Conservation (phyloP, 352 stramenopile genomes). For the Globisporangium irregulare region DNA sequence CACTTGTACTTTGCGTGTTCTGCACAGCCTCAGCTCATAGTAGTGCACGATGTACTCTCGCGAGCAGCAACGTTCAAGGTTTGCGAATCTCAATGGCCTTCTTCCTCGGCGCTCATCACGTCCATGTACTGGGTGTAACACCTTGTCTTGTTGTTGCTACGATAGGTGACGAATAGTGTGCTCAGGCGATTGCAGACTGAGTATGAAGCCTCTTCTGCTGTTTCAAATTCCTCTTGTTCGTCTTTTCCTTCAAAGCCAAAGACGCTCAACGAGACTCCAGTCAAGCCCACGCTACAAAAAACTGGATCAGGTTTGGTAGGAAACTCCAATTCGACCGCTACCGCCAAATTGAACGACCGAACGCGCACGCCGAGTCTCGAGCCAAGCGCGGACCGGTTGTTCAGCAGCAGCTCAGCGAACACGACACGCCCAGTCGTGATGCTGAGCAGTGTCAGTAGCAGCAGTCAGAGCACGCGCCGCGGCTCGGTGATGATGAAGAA, state of each 20-base stretch:
- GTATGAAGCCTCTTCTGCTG: background rate
- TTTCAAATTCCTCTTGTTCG: background rate
- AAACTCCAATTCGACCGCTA: background rate
- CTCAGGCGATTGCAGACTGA: background rate
- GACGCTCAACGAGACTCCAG: background rate
- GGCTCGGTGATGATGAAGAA: constrained; percentile 9
- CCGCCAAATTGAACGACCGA: constrained; percentile 5
- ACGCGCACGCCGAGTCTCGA: constrained; percentile 3
- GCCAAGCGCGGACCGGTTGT: background rate
- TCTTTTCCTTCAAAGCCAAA: background rate
- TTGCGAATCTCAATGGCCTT: background rate
- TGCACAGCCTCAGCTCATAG: constrained; percentile 5
- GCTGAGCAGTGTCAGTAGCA: background rate
- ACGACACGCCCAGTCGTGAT: background rate
- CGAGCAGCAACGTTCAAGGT: constrained; percentile 11
- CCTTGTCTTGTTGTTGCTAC: background rate
- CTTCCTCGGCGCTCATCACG: too few species aligned
- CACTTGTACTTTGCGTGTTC: background rate
- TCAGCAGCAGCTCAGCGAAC: background rate
- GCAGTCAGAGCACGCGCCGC: constrained; percentile 2
- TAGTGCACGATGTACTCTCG: background rate
- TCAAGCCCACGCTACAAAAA: background rate
- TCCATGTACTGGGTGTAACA: background rate
- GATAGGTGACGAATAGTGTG: constrained; percentile 1
- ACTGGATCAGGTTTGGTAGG: background rate